These are phyloP conservation scores for Vanrija sp. DNA, from an alignment of 1,284 basidiomycete species.

Conservation along the genomic window DNA sequence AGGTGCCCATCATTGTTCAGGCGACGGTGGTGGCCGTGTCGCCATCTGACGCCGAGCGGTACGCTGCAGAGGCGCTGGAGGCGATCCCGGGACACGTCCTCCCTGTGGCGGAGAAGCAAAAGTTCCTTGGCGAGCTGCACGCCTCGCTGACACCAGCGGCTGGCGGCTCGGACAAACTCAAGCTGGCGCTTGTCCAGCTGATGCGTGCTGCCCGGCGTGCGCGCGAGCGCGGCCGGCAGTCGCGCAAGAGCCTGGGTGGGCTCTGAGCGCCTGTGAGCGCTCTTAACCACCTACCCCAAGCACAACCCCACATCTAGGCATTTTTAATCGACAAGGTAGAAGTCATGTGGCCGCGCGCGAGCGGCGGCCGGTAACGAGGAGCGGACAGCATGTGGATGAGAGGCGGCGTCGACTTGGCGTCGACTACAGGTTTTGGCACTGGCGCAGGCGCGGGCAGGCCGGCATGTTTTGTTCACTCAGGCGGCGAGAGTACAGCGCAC, in stretches of 20 bases:
- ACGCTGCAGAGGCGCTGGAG: conserved; percentile 69
- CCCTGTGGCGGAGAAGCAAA: conserved; percentile 65
- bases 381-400: no score
- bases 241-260: conserved; percentile 17
- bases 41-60: conserved; percentile 61
- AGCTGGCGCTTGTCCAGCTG: conserved; percentile 29
- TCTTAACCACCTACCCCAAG: no score
- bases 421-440: no score
- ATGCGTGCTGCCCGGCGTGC: conserved; percentile 39
- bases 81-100: conserved; percentile 63
- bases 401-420: no score
- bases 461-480: no score
- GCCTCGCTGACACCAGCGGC: conserved; percentile 54
- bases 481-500: no score
- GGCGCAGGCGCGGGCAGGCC: no score
- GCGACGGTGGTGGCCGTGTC: conserved; percentile 61
- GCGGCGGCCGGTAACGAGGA: no score
- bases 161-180: conserved; percentile 22
- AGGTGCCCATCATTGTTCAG: conserved; percentile 73
- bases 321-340: no score
- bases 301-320: no score
- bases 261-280: not conserved
- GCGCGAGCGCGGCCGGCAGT: conserved; percentile 28
- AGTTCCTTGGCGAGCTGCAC: conserved; percentile 69
- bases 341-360: no score